A percentile compares a stretch with the other conserved stretches of the same genome.
Evolutionary conservation across 2,329 filamentous ascomycete species (phyloP).

Genomic region (Zopfia rhizophila): DNA sequence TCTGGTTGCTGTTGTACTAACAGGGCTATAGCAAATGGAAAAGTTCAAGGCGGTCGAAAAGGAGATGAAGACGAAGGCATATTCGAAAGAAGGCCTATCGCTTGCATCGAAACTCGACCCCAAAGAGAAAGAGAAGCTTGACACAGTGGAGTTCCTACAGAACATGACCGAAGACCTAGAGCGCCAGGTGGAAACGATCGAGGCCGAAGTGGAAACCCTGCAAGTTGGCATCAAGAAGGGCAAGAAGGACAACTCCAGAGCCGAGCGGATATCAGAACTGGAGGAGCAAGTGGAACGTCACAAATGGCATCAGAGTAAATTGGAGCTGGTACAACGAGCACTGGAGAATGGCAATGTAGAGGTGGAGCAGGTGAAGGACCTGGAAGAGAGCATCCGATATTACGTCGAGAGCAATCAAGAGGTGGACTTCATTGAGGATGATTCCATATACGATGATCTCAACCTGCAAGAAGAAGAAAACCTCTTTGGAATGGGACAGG

Average conservation of each 20-base stretch:
- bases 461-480: constrained; percentile 93
- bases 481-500: constrained; percentile 79
- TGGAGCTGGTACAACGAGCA: constrained; percentile 89
- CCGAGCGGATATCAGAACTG: constrained; percentile 88
- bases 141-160: constrained; percentile 86
- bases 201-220: constrained; percentile 88
- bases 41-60: constrained; percentile 99
- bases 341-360: constrained; percentile 94
- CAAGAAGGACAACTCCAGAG: constrained; percentile 85
- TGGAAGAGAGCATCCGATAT: constrained; percentile 93
- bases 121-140: constrained; percentile 95
- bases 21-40: constrained; percentile 86
- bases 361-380: constrained; percentile 82
- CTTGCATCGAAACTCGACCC: constrained; percentile 93
- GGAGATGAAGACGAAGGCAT: constrained; percentile 99
- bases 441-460: constrained; percentile 93
- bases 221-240: constrained; percentile 94
- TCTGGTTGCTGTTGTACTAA: constrained; percentile 35
- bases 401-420: constrained; percentile 92
- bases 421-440: constrained; percentile 91
- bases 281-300: constrained; percentile 87
- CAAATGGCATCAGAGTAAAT: constrained; percentile 94
- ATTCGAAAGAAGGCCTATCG: constrained; percentile 96
- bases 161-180: constrained; percentile 92
- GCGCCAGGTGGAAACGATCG: constrained; percentile 89